These are phyloP conservation scores for Usnea hakonensis DNA, from an alignment of 495 filamentous ascomycete species.

Conservation along the genomic window DNA sequence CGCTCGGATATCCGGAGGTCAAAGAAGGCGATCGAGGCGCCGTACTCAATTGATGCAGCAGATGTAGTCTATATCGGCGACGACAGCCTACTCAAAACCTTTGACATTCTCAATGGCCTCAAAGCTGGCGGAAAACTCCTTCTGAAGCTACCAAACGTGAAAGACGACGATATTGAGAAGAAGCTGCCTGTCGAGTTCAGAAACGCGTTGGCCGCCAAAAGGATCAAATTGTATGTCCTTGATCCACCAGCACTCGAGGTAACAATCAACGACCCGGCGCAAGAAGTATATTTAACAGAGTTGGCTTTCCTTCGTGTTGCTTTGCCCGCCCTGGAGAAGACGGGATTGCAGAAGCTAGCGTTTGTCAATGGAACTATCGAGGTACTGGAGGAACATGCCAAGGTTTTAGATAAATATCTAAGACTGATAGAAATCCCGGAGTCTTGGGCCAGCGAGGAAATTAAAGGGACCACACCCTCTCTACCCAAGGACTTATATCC, in stretches of 20 bases:
- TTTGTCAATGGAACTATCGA: conserved; percentile 47
- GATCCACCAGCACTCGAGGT: conserved; percentile 60
- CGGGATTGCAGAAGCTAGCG: conserved; percentile 49
- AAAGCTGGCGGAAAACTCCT: conserved; percentile 68
- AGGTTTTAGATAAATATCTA: conserved; percentile 62
- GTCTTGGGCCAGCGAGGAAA: conserved; percentile 63
- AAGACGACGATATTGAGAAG: conserved; percentile 86
- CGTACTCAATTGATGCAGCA: conserved; percentile 69
- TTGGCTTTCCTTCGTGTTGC: conserved; percentile 74
- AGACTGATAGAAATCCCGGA: conserved; percentile 67
- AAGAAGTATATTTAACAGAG: conserved; percentile 57
- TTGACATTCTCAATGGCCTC: conserved; percentile 62
- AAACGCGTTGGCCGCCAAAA: conserved; percentile 59
- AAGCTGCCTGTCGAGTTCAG: conserved; percentile 61
- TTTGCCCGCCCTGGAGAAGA: conserved; percentile 46
- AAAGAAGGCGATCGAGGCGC: conserved; percentile 70
- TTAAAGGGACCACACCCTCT: conserved; percentile 41
- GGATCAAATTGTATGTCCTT: conserved; percentile 61
- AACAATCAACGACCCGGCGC: conserved; percentile 48
- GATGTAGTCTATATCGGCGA: conserved; percentile 73
- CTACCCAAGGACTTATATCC: conserved; percentile 55
- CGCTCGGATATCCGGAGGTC: conserved; percentile 82
- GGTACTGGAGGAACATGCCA: conserved; percentile 50
- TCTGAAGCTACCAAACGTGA: conserved; percentile 64
- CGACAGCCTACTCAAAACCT: conserved; percentile 65